Conservation (phyloP, 768 basidiomycete genomes). For the Podaxis sp. region DNA sequence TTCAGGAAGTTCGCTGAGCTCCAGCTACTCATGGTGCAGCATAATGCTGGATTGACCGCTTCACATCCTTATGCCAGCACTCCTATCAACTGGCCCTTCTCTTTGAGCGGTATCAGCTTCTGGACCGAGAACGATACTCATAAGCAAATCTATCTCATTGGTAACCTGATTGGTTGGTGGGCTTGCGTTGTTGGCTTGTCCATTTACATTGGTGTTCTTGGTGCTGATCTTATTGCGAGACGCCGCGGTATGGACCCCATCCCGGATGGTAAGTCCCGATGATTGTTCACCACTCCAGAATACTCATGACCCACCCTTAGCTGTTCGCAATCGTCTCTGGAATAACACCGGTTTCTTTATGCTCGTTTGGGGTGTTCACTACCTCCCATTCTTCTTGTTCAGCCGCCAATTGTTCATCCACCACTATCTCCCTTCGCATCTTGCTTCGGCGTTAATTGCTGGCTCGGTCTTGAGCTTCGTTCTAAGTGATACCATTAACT, state of each 20-base stretch:
- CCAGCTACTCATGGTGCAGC: conserved; percentile 94
- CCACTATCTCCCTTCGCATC: conserved; percentile 96
- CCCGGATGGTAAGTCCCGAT: conserved; percentile 67
- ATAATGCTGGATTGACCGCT: conserved; percentile 98
- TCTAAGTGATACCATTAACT: conserved; percentile 87
- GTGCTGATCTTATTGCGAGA: conserved; percentile 86
- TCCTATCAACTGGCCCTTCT: conserved; percentile 99
- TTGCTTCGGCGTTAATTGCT: conserved; percentile 88
- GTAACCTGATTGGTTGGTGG: conserved; percentile 96
- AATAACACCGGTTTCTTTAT: conserved; percentile 97
- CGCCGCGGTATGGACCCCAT: conserved; percentile 84
- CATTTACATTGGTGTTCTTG: conserved; percentile 86
- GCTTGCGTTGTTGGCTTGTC: conserved; percentile 82
- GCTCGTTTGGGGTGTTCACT: conserved; percentile 92
- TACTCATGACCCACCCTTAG: conserved; percentile 37
- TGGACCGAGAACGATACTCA: conserved; percentile 88
- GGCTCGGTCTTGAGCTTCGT: conserved; percentile 91
- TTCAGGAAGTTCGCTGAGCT: conserved; percentile 94
- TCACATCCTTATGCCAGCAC: conserved; percentile 94
- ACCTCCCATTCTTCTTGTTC: conserved; percentile 98
- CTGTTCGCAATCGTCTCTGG: conserved; percentile 90
- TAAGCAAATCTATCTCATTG: conserved; percentile 95
- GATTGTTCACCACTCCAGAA: too few relatives aligned
- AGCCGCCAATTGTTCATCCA: conserved; percentile 95
- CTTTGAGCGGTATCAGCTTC: conserved; percentile 94